Percentiles rank a stretch among this genome's conserved stretches.
These are phyloP conservation scores for Colletotrichum sp. DNA, from an alignment of 2,329 filamentous ascomycete species.

Conservation along the genomic window DNA sequence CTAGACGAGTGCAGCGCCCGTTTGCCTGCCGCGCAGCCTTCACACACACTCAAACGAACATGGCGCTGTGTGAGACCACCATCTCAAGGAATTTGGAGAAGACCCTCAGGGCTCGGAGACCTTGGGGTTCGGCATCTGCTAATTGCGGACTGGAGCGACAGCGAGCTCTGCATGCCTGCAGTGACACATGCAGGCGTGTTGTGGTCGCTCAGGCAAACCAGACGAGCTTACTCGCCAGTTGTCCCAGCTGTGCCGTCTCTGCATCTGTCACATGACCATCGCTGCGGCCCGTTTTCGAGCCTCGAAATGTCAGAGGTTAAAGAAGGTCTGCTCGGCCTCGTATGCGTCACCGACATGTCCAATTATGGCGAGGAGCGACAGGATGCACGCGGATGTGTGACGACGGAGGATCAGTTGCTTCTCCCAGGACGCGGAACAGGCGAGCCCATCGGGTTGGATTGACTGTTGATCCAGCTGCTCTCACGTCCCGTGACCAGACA, in stretches of 20 bases:
- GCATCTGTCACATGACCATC: neutral
- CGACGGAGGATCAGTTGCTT: constrained; percentile 10
- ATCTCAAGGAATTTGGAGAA: neutral
- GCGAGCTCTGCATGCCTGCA: neutral
- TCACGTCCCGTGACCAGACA: neutral
- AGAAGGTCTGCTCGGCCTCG: neutral
- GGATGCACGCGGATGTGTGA: neutral
- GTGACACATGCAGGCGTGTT: neutral
- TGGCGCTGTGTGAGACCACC: neutral
- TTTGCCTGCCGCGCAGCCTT: neutral
- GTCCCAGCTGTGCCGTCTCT: neutral
- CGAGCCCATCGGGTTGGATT: constrained; percentile 14
- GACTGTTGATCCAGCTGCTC: constrained; percentile 4
- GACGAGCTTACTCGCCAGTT: neutral
- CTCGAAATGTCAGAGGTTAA: neutral
- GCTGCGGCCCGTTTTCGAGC: neutral
- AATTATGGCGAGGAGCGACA: neutral
- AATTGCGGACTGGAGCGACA: neutral
- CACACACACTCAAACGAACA: neutral
- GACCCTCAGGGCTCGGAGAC: neutral
- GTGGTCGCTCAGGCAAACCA: neutral
- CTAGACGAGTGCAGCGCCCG: neutral
- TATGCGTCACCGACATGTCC: neutral
- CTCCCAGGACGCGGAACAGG: constrained; percentile 9
- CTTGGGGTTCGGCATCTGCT: neutral